Conservation (phyloP, 345 rosid species). For the Trapa bicornis region DNA sequence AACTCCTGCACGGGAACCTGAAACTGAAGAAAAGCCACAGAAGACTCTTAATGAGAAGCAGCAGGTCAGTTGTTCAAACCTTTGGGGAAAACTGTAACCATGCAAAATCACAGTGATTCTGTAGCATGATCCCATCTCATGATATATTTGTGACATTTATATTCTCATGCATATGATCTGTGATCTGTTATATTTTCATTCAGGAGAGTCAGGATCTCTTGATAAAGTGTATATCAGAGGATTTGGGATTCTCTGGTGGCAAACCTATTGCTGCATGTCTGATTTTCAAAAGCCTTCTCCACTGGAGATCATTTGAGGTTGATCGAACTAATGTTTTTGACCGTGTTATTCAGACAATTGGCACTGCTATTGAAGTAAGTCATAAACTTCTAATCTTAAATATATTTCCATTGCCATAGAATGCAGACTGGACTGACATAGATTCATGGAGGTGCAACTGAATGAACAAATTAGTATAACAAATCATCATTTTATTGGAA, state of each 20-base stretch:
- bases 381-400: neutral
- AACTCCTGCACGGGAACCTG: slow-evolving; percentile 33
- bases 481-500: neutral
- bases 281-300: slow-evolving; percentile 87
- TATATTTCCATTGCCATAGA: too few species aligned
- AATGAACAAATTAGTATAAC: neutral
- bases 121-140: neutral
- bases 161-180: neutral
- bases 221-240: slow-evolving; percentile 78
- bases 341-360: slow-evolving; percentile 84
- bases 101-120: neutral
- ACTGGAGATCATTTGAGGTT: slow-evolving; percentile 98
- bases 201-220: slow-evolving; percentile 92
- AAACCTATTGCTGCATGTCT: slow-evolving; percentile 96
- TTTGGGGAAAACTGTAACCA: neutral
- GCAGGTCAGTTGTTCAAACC: slow-evolving; percentile 35
- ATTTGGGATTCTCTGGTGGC: slow-evolving; percentile 79
- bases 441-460: neutral
- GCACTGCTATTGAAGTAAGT: slow-evolving; percentile 65
- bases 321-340: slow-evolving; percentile 92
- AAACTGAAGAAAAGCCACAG: slow-evolving; percentile 74
- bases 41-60: slow-evolving; percentile 90
- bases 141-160: too few species aligned
- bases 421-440: neutral
- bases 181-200: slow-evolving; percentile 3